Conservation (phyloP, 2,329 filamentous ascomycete genomes). For the Pyricularia pennisetigena region DNA sequence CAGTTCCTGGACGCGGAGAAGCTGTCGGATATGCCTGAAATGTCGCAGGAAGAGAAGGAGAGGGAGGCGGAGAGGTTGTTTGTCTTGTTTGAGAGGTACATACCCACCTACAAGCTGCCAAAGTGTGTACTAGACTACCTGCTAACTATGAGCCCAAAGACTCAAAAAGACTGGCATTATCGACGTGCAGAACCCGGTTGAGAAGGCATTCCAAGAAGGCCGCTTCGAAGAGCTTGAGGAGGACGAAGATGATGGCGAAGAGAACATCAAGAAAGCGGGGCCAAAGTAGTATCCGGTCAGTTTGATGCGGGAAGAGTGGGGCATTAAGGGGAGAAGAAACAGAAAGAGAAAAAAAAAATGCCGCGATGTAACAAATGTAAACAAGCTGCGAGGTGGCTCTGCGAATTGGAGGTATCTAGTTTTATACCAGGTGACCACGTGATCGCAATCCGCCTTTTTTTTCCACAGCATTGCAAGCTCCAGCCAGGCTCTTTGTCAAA, state of each 20-base stretch:
- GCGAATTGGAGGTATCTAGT: too few relatives aligned
- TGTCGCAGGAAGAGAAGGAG: slow-evolving; percentile 89
- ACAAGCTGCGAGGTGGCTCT: too few relatives aligned
- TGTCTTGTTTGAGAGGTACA: slow-evolving; percentile 77
- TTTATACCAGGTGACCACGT: too few relatives aligned
- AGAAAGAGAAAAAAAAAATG: too few relatives aligned
- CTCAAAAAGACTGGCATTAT: slow-evolving; percentile 68
- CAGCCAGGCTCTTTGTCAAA: too few relatives aligned
- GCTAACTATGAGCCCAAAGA: slow-evolving; percentile 18
- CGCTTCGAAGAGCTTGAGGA: slow-evolving; percentile 59
- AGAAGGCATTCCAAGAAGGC: slow-evolving; percentile 58
- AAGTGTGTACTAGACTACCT: neutral
- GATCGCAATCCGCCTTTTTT: too few relatives aligned
- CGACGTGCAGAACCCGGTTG: slow-evolving; percentile 69
- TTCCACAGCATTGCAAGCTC: too few relatives aligned
- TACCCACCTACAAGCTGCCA: neutral
- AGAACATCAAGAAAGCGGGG: slow-evolving; percentile 13
- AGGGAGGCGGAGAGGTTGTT: slow-evolving; percentile 83
- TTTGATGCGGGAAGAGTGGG: too few relatives aligned
- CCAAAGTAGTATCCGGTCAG: neutral
- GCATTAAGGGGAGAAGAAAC: too few relatives aligned
- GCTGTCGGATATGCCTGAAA: slow-evolving; percentile 50
- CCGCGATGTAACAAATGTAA: too few relatives aligned
- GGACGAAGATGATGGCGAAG: slow-evolving; percentile 38
- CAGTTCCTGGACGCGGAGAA: slow-evolving; percentile 65